A percentile compares a stretch with the other conserved stretches of the same genome.
phyloP scores from a whole-genome alignment of 768 basidiomycete genomes.

The Myochromella boudieri region DNA sequence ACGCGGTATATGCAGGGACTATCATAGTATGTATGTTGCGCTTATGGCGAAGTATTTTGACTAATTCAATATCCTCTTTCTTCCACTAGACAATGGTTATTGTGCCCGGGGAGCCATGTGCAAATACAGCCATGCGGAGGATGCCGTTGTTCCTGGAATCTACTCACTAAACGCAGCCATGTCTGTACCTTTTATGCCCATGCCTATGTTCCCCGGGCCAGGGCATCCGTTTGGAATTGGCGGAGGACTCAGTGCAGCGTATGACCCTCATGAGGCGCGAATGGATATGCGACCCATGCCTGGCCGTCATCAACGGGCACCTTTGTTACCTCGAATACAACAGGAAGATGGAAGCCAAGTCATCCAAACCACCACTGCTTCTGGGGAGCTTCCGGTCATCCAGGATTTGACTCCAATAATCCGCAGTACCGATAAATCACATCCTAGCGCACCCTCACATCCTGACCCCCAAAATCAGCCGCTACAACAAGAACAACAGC shows the following conservation, averaged over 20 bases:
- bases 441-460: constrained; percentile 21
- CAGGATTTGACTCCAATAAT: constrained; percentile 74
- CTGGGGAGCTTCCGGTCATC: constrained; percentile 80
- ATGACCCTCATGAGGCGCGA: constrained; percentile 76
- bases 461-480: constrained; percentile 24
- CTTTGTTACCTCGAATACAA: constrained; percentile 54
- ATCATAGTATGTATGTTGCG: constrained; percentile 71
- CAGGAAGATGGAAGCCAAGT: constrained; percentile 50
- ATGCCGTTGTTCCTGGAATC: constrained; percentile 74
- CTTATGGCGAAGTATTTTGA: too few species aligned
- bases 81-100: constrained; percentile 75
- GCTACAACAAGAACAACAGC: constrained; percentile 22
- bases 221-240: constrained; percentile 55
- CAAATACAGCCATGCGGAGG: constrained; percentile 91
- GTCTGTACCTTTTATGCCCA: constrained; percentile 63
- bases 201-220: constrained; percentile 66
- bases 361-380: constrained; percentile 37
- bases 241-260: constrained; percentile 45
- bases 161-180: constrained; percentile 52
- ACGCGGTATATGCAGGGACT: constrained; percentile 85
- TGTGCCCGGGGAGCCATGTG: constrained; percentile 87
- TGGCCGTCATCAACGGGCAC: constrained; percentile 50
- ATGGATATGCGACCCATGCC: constrained; percentile 72
- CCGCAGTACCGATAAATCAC: constrained; percentile 32
- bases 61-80: too few species aligned